phyloP scores from a whole-genome alignment of 495 filamentous ascomycete genomes.

The Elaphomyces granulatus region DNA sequence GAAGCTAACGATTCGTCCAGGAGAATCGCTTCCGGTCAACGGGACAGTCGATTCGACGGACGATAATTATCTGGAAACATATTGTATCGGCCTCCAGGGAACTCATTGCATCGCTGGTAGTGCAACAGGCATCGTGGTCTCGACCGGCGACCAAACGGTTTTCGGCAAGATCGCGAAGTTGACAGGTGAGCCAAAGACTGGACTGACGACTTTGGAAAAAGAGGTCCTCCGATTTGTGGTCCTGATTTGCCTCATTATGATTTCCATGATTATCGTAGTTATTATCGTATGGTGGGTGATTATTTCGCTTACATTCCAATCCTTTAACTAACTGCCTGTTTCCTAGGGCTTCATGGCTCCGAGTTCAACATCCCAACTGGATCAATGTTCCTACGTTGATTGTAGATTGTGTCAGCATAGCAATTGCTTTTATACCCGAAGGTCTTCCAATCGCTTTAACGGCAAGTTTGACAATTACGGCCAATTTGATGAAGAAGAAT shows the following conservation, averaged over 20 bases:
- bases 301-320: not conserved
- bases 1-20: conserved; percentile 16
- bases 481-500: conserved; percentile 46
- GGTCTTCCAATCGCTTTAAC: conserved; percentile 52
- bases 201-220: conserved; percentile 44
- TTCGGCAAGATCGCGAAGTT: conserved; percentile 52
- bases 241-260: conserved; percentile 41
- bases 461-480: conserved; percentile 39
- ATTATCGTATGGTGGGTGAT: conserved; percentile 48
- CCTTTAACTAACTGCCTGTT: not conserved
- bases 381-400: conserved; percentile 52
- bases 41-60: conserved; percentile 44
- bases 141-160: conserved; percentile 42
- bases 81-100: conserved; percentile 51
- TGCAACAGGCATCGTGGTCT: conserved; percentile 43
- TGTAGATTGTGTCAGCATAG: conserved; percentile 46
- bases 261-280: conserved; percentile 39
- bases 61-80: conserved; percentile 56
- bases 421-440: conserved; percentile 56
- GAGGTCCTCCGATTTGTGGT: conserved; percentile 52
- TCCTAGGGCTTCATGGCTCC: conserved; percentile 44
- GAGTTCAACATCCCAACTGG: conserved; percentile 40
- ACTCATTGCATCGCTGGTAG: conserved; percentile 49
- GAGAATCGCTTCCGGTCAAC: conserved; percentile 43
- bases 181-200: conserved; percentile 42